Evolutionary conservation across 75 land plant genomes (phyloP).

Genomic region (Sequoia sempervirens): DNA sequence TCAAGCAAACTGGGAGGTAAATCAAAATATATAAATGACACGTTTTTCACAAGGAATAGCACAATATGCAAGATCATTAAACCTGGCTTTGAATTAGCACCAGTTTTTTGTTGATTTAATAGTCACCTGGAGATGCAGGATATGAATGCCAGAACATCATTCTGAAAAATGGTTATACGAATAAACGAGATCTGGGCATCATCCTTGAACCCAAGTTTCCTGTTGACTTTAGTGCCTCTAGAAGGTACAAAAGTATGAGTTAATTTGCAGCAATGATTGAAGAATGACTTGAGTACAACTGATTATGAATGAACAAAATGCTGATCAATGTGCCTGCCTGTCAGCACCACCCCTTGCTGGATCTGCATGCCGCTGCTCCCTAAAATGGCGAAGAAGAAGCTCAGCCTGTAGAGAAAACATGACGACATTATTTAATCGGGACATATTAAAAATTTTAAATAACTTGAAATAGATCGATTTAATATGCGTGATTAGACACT

Average conservation of each 20-base stretch:
- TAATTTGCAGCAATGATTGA: not conserved
- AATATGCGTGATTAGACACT: not conserved
- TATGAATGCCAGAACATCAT: not conserved
- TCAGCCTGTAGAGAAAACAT: constrained; percentile 51
- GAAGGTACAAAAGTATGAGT: constrained; percentile 6
- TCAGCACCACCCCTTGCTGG: constrained; percentile 22
- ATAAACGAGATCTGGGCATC: not conserved
- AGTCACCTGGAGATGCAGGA: not conserved
- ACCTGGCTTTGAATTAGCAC: not conserved
- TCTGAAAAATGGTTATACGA: not conserved
- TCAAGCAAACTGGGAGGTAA: not conserved
- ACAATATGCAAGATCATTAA: constrained; percentile 1
- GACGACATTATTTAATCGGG: not conserved
- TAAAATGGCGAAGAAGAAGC: constrained; percentile 69
- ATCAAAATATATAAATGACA: not conserved
- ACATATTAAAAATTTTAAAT: not conserved
- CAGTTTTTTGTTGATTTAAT: not conserved
- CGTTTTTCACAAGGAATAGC: not conserved
- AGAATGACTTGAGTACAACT: not conserved
- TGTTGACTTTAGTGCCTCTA: not conserved
- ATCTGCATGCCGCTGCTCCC: constrained; percentile 61
- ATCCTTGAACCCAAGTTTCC: not conserved
- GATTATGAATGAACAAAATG: not conserved
- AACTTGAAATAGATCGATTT: not conserved
- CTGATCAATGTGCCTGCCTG: constrained; percentile 1